phyloP scores from a whole-genome alignment of 495 filamentous ascomycete genomes.

The Cenococcum geophilum region DNA sequence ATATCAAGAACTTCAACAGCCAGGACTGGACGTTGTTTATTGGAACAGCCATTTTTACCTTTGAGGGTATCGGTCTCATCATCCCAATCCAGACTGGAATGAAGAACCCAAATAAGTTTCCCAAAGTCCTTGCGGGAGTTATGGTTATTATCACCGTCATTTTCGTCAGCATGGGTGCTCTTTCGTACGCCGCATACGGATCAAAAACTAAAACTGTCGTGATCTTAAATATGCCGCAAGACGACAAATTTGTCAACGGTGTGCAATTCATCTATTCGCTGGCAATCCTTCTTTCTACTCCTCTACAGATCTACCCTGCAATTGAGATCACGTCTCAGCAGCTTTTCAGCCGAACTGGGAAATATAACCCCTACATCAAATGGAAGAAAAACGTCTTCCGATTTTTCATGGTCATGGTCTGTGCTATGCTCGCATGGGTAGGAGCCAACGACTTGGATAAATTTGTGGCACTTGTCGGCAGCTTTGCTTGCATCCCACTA shows the following conservation, averaged over 20 bases:
- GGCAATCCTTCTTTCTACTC: conserved; percentile 88
- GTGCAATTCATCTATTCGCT: conserved; percentile 94
- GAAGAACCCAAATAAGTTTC: conserved; percentile 81
- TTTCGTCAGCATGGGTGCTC: conserved; percentile 82
- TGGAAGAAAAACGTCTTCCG: conserved; percentile 98
- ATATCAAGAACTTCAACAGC: conserved; percentile 81
- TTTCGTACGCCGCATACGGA: conserved; percentile 95
- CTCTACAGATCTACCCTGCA: conserved; percentile 92
- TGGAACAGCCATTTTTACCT: conserved; percentile 97
- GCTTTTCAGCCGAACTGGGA: conserved; percentile 76
- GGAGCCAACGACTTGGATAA: conserved; percentile 93
- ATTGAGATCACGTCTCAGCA: conserved; percentile 73
- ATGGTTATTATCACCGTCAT: conserved; percentile 92
- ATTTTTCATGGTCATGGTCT: conserved; percentile 81
- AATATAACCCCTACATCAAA: conserved; percentile 93
- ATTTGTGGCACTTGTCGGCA: conserved; percentile 91
- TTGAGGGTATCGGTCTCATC: conserved; percentile 96
- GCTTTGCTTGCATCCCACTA: conserved; percentile 94
- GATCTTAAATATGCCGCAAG: conserved; percentile 91
- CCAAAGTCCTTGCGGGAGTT: conserved; percentile 72
- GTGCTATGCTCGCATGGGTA: conserved; percentile 80
- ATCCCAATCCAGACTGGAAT: conserved; percentile 98
- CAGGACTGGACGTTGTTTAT: conserved; percentile 94
- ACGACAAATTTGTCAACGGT: conserved; percentile 88
- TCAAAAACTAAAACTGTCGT: conserved; percentile 93